Percentiles rank a stretch among this genome's conserved stretches.
These are phyloP conservation scores for Elsinoe batatas DNA, from an alignment of 2,329 filamentous ascomycete species.

Conservation along the genomic window DNA sequence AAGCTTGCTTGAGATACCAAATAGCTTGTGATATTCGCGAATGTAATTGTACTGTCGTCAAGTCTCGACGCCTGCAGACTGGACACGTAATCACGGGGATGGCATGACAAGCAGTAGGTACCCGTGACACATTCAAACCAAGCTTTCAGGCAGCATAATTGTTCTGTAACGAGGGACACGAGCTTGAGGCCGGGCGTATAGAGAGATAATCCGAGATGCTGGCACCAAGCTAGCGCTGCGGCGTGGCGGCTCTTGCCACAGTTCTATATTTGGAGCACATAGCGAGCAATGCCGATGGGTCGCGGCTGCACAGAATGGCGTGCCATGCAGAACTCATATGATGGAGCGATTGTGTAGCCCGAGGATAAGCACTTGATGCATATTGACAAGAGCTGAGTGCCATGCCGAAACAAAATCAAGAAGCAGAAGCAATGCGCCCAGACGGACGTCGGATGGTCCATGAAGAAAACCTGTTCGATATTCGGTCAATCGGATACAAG, in stretches of 20 bases:
- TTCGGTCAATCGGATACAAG: not conserved
- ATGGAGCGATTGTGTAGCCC: not conserved
- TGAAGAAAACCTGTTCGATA: not conserved
- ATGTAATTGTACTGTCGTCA: too few species aligned
- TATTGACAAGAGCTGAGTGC: not conserved
- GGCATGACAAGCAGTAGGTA: not conserved
- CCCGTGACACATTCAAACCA: not conserved
- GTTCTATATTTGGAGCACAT: constrained; percentile 4
- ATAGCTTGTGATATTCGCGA: too few species aligned
- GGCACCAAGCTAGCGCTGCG: not conserved
- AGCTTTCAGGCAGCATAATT: not conserved
- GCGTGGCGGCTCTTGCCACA: not conserved
- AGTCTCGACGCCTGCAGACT: too few species aligned
- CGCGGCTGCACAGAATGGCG: too few species aligned
- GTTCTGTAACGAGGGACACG: not conserved
- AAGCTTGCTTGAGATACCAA: not conserved
- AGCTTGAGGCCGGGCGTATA: too few species aligned
- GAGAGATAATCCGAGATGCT: too few species aligned
- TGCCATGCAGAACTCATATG: not conserved
- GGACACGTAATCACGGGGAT: too few species aligned
- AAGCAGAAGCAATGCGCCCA: not conserved
- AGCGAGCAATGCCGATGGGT: too few species aligned
- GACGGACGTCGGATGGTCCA: not conserved
- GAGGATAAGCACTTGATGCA: not conserved
- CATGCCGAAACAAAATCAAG: not conserved